Conservation (phyloP, 1,139 yeast species). For the Arxiozyma slooffiae region DNA sequence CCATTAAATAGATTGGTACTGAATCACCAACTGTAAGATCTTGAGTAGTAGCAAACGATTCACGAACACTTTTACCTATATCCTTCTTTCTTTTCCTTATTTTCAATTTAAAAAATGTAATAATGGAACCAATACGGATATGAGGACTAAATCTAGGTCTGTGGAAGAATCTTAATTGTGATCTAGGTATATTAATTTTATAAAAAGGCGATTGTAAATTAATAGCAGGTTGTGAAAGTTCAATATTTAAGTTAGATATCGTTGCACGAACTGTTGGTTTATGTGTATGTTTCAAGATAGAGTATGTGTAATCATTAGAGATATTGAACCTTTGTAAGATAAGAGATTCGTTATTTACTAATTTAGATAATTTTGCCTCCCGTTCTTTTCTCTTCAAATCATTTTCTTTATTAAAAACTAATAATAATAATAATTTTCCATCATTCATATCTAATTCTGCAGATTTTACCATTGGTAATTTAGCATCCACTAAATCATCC, state of each 20-base stretch:
- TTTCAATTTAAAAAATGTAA: conserved; percentile 67
- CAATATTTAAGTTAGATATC: conserved; percentile 81
- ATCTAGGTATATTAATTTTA: conserved; percentile 62
- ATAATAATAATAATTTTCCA: conserved; percentile 60
- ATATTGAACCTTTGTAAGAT: conserved; percentile 54
- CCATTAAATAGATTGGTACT: conserved; percentile 67
- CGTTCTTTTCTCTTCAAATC: neutral
- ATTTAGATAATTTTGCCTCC: conserved; percentile 7
- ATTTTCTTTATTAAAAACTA: conserved; percentile 34
- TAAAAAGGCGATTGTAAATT: conserved; percentile 87
- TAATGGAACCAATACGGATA: conserved; percentile 67
- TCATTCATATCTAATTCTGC: conserved; percentile 72
- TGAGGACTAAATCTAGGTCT: conserved; percentile 53
- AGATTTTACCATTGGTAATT: conserved; percentile 38
- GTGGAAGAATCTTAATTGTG: conserved; percentile 71
- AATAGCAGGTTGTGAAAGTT: conserved; percentile 82
- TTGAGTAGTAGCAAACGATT: conserved; percentile 57
- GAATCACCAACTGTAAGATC: conserved; percentile 83
- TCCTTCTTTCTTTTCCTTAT: conserved; percentile 84
- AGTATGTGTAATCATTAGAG: conserved; percentile 84
- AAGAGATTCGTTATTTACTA: conserved; percentile 27
- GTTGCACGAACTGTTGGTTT: conserved; percentile 90
- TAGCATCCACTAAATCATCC: conserved; percentile 72
- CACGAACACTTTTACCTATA: conserved; percentile 69
- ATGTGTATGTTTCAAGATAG: conserved; percentile 70